A percentile compares a stretch with the other conserved stretches of the same genome.
Evolutionary conservation across 2,329 filamentous ascomycete species (phyloP).

Genomic region (Sordariomycetes sp.): DNA sequence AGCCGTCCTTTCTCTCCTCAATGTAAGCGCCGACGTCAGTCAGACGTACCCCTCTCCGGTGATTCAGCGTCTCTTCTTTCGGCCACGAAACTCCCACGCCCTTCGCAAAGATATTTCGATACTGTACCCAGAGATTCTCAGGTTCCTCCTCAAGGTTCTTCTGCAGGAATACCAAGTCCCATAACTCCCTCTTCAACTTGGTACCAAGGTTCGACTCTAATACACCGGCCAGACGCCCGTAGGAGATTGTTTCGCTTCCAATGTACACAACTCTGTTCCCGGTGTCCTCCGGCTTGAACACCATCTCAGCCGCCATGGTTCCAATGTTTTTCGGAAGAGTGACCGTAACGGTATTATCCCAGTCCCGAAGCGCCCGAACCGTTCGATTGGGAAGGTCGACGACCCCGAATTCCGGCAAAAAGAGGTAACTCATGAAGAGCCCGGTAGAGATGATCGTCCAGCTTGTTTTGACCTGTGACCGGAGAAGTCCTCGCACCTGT

Average conservation of each 20-base stretch:
- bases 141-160: conserved; percentile 31
- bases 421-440: conserved; percentile 58
- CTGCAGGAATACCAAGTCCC: conserved; percentile 29
- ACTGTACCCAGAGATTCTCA: conserved; percentile 38
- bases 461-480: conserved; percentile 28
- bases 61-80: conserved; percentile 37
- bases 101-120: conserved; percentile 45
- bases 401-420: conserved; percentile 47
- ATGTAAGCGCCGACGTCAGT: conserved; percentile 26
- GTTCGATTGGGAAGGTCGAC: conserved; percentile 31
- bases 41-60: conserved; percentile 28
- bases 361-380: conserved; percentile 43
- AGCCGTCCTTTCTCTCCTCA: conserved; percentile 1
- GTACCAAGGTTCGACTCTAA: conserved; percentile 29
- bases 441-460: conserved; percentile 60
- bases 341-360: conserved; percentile 48
- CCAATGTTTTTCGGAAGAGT: conserved; percentile 55
- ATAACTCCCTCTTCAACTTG: conserved; percentile 32
- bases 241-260: conserved; percentile 50
- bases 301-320: conserved; percentile 38
- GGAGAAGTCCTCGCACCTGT: conserved; percentile 37
- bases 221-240: conserved; percentile 36
- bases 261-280: conserved; percentile 36
- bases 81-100: conserved; percentile 48
- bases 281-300: conserved; percentile 24